Percentiles rank a stretch among this genome's conserved stretches.
Evolutionary conservation across 106 monocot species (phyloP).

Genomic region (Dendrobium officinale): DNA sequence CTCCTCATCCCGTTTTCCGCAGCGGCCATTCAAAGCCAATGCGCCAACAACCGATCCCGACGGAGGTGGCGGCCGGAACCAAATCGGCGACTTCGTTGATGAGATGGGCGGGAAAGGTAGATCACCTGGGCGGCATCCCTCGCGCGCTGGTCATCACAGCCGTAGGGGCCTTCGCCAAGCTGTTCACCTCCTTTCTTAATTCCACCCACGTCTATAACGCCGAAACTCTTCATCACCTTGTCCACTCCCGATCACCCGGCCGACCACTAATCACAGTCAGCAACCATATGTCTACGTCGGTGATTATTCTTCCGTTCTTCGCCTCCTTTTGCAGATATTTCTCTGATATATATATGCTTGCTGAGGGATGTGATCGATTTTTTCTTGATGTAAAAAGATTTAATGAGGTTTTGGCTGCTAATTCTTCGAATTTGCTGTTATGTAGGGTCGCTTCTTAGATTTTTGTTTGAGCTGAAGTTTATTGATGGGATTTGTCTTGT

Average conservation of each 20-base stretch:
- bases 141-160: conserved; percentile 42
- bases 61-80: background rate
- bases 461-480: background rate
- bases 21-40: background rate
- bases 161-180: conserved; percentile 77
- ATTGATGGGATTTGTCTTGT: background rate
- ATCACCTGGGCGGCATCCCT: conserved; percentile 50
- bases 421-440: background rate
- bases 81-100: background rate
- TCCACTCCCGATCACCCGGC: conserved; percentile 51
- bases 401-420: background rate
- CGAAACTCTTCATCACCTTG: conserved; percentile 73
- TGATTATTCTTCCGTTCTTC: background rate
- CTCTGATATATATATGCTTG: background rate
- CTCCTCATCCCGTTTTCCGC: background rate
- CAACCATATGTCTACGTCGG: conserved; percentile 98
- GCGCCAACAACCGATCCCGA: background rate
- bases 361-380: background rate
- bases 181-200: conserved; percentile 58
- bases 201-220: conserved; percentile 78
- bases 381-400: background rate
- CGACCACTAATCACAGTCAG: conserved; percentile 91
- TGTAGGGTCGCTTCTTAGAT: background rate
- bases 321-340: background rate
- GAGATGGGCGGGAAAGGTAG: conserved; percentile 44